Conservation (phyloP, 768 basidiomycete species). For the Astraeus odoratus region DNA sequence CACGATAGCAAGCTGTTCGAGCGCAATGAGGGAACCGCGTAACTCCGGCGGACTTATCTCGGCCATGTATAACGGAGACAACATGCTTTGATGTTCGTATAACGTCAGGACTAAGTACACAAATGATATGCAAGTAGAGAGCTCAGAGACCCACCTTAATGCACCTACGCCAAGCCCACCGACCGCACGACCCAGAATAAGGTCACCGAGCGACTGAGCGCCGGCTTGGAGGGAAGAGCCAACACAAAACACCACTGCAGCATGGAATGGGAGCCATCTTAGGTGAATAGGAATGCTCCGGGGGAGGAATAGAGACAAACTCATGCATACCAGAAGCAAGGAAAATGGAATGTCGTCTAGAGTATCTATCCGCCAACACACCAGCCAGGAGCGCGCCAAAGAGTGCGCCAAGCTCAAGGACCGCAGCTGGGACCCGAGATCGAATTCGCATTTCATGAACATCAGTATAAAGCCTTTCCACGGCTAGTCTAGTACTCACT, state of each 20-base stretch:
- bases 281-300: not conserved
- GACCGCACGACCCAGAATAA: constrained; percentile 65
- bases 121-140: not conserved
- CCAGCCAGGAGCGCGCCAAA: constrained; percentile 66
- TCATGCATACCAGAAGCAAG: constrained; percentile 52
- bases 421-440: constrained; percentile 46
- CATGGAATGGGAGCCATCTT: not conserved
- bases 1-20: constrained; percentile 79
- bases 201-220: constrained; percentile 46
- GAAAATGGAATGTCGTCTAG: constrained; percentile 61
- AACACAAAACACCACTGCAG: constrained; percentile 57
- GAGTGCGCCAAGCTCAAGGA: constrained; percentile 73
- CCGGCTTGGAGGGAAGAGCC: constrained; percentile 66
- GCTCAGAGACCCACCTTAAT: constrained; percentile 38
- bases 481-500: constrained; percentile 36
- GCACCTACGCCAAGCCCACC: constrained; percentile 81
- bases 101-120: not conserved
- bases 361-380: constrained; percentile 59
- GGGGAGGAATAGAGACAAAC: not conserved
- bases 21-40: constrained; percentile 69
- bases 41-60: constrained; percentile 80
- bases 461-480: constrained; percentile 16
- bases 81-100: constrained; percentile 39
- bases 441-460: not conserved
- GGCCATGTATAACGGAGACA: constrained; percentile 77